These are phyloP conservation scores for Musa acuminata DNA, from an alignment of 176 grass and related monocot species.

Conservation along the genomic window DNA sequence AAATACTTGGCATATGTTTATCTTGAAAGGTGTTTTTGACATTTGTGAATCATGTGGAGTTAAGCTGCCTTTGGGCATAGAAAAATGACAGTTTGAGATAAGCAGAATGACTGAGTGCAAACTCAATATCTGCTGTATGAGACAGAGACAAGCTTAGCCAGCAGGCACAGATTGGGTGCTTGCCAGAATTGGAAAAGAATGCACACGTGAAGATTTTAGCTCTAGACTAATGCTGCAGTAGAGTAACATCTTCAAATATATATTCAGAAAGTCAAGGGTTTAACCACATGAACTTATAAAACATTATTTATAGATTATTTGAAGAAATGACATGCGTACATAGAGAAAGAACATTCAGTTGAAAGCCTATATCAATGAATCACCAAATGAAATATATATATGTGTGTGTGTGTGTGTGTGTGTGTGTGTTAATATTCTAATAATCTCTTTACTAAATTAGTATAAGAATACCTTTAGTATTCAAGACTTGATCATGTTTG, in stretches of 20 bases:
- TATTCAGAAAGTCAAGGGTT: not conserved
- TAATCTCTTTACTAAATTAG: not conserved
- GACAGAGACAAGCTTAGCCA: not conserved
- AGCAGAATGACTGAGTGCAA: not conserved
- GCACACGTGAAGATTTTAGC: not conserved
- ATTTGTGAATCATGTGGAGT: too few relatives aligned
- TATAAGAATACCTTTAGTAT: not conserved
- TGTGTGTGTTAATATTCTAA: not conserved
- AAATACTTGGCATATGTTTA: too few relatives aligned
- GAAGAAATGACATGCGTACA: not conserved
- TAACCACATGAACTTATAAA: not conserved
- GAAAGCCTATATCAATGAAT: not conserved
- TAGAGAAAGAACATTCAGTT: not conserved
- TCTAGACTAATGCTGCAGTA: not conserved
- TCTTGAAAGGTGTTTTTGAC: too few relatives aligned
- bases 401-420: too few relatives aligned
- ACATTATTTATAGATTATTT: not conserved
- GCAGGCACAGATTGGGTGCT: too few relatives aligned
- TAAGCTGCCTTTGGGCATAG: too few relatives aligned
- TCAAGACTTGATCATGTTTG: not conserved
- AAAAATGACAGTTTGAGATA: too few relatives aligned
- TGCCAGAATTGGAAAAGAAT: not conserved
- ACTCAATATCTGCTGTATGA: not conserved
- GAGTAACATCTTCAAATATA: not conserved
- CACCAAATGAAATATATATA: not conserved